phyloP scores from a whole-genome alignment of 1,284 basidiomycete species.

The Austroboletus novae-zelandiae region DNA sequence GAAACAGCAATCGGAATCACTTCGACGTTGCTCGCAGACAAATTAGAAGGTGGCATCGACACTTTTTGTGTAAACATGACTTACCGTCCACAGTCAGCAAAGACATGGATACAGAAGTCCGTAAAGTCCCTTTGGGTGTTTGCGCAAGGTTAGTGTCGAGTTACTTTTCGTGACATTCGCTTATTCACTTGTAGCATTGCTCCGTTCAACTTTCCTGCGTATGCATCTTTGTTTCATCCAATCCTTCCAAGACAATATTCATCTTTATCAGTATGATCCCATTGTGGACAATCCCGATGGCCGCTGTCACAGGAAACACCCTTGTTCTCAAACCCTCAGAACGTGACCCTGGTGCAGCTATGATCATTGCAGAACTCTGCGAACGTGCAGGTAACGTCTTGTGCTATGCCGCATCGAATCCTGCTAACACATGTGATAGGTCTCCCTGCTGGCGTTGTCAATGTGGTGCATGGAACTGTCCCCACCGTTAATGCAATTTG shows the following conservation, averaged over 20 bases:
- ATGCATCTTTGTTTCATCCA: conserved; percentile 24
- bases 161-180: not conserved
- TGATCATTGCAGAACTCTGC: conserved; percentile 96
- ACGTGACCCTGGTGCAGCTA: conserved; percentile 93
- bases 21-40: conserved; percentile 82
- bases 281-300: conserved; percentile 91
- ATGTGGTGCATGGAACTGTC: conserved; percentile 87
- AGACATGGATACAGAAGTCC: conserved; percentile 95
- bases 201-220: conserved; percentile 95
- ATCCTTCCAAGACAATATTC: conserved; percentile 1
- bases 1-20: conserved; percentile 87
- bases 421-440: conserved; percentile 40
- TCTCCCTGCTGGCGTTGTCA: conserved; percentile 78
- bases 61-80: not conserved
- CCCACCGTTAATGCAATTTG: conserved; percentile 94
- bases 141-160: conserved; percentile 58
- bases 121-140: conserved; percentile 76
- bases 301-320: conserved; percentile 90
- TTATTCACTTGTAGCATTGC: conserved; percentile 58
- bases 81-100: conserved; percentile 65
- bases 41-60: conserved; percentile 71
- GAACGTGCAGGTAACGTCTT: conserved; percentile 65
- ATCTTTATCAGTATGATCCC: conserved; percentile 82
- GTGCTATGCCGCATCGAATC: not conserved
- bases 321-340: conserved; percentile 95